Conservation (phyloP, 2,329 filamentous ascomycete species). For the Plenodomus lindquistii region DNA sequence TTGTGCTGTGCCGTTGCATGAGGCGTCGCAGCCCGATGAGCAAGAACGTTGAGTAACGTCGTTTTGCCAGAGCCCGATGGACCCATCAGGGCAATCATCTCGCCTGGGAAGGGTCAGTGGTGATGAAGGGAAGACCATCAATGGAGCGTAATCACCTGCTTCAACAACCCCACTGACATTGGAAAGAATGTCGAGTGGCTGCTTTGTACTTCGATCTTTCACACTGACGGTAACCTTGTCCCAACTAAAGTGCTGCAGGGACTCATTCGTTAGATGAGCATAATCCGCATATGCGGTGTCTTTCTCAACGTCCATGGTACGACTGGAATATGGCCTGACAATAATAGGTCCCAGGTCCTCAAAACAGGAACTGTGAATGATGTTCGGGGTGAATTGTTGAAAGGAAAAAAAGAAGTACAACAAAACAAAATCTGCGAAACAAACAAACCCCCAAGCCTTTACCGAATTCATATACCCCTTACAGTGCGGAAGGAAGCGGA, state of each 20-base stretch:
- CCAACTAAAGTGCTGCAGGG: conserved; percentile 69
- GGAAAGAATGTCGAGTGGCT: conserved; percentile 65
- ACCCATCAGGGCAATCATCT: conserved; percentile 81
- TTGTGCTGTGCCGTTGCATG: conserved; percentile 58
- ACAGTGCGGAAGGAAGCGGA: too few species aligned
- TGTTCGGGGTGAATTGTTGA: too few species aligned
- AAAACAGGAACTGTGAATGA: neutral
- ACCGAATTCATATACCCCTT: too few species aligned
- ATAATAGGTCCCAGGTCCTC: neutral
- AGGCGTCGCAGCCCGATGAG: conserved; percentile 61
- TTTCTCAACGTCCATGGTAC: conserved; percentile 50
- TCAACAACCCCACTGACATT: conserved; percentile 66
- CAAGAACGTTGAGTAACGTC: conserved; percentile 79
- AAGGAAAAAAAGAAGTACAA: too few species aligned
- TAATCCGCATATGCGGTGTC: conserved; percentile 46
- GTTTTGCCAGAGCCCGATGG: conserved; percentile 80
- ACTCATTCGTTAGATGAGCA: conserved; percentile 64
- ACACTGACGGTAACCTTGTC: conserved; percentile 69
- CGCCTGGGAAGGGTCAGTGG: conserved; percentile 26
- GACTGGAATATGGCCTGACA: conserved; percentile 17
- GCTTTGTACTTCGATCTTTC: conserved; percentile 69
- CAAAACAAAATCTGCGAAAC: too few species aligned
- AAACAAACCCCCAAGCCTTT: too few species aligned
- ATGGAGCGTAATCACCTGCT: conserved; percentile 52
- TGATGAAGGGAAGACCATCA: too few species aligned